These are phyloP conservation scores for Xylariaceae sp. DNA, from an alignment of 2,329 filamentous ascomycete species.

Conservation along the genomic window DNA sequence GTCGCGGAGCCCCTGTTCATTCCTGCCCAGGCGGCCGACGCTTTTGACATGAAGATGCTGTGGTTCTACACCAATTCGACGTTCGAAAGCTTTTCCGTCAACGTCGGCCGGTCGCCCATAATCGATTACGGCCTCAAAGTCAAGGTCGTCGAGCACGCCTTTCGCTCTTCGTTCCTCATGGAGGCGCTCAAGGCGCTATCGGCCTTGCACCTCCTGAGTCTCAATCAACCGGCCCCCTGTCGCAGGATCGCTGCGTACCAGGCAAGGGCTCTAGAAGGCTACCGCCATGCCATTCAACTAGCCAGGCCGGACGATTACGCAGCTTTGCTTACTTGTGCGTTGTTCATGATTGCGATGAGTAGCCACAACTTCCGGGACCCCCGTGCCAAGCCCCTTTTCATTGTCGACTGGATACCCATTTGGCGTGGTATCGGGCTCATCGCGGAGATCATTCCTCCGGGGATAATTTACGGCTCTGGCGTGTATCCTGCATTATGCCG, in stretches of 20 bases:
- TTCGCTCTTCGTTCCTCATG: slow-evolving; percentile 51
- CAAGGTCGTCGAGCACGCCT: slow-evolving; percentile 47
- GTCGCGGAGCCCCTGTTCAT: slow-evolving; percentile 37
- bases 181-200: slow-evolving; percentile 50
- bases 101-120: slow-evolving; percentile 32
- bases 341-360: slow-evolving; percentile 49
- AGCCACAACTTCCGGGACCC: slow-evolving; percentile 49
- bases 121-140: slow-evolving; percentile 44
- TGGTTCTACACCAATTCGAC: slow-evolving; percentile 52
- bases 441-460: slow-evolving; percentile 37
- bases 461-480: slow-evolving; percentile 38
- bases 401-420: slow-evolving; percentile 53
- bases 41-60: slow-evolving; percentile 48
- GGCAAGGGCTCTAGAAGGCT: slow-evolving; percentile 47
- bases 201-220: slow-evolving; percentile 45
- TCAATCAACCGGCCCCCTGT: slow-evolving; percentile 39
- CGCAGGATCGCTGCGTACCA: slow-evolving; percentile 43
- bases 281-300: slow-evolving; percentile 47
- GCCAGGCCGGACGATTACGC: slow-evolving; percentile 45
- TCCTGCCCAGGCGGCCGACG: slow-evolving; percentile 32
- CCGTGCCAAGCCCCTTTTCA: slow-evolving; percentile 44
- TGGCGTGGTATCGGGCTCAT: slow-evolving; percentile 54
- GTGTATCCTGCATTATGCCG: slow-evolving; percentile 46
- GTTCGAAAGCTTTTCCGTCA: slow-evolving; percentile 44
- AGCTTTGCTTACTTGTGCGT: slow-evolving; percentile 48